phyloP scores from a whole-genome alignment of 441 rosid genomes.

The Erodium moschatum region DNA sequence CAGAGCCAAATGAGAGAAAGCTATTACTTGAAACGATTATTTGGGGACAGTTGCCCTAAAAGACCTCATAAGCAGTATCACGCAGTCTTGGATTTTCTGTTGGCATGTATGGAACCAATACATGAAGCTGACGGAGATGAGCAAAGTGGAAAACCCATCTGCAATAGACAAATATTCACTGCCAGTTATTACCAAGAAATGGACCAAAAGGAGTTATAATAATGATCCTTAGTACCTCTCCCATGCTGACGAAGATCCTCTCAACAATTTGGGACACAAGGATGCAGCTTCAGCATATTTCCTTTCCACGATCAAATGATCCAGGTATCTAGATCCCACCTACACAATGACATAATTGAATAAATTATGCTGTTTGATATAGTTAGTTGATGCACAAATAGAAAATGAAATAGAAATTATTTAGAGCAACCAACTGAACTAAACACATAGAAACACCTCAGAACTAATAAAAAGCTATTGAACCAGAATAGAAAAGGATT shows the following conservation, averaged over 20 bases:
- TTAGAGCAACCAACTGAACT: background rate
- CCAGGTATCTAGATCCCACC: slow-evolving; percentile 99
- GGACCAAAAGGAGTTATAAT: slow-evolving; percentile 17
- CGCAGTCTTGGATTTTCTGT: slow-evolving; percentile 83
- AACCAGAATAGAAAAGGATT: background rate
- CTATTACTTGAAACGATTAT: background rate
- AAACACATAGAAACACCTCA: background rate
- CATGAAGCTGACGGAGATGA: slow-evolving; percentile 94
- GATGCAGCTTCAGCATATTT: slow-evolving; percentile 97
- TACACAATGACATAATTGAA: slow-evolving; percentile 26
- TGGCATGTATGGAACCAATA: slow-evolving; percentile 91
- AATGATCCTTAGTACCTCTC: slow-evolving; percentile 56
- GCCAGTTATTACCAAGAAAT: slow-evolving; percentile 22
- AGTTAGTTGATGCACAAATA: background rate
- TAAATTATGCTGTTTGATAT: background rate
- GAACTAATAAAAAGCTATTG: background rate
- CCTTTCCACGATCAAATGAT: slow-evolving; percentile 96
- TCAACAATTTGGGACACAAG: slow-evolving; percentile 83
- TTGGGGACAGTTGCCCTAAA: slow-evolving; percentile 16
- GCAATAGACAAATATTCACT: slow-evolving; percentile 29
- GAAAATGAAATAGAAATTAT: background rate
- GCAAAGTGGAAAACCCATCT: slow-evolving; percentile 99
- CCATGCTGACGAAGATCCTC: slow-evolving; percentile 96
- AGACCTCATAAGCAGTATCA: slow-evolving; percentile 96
- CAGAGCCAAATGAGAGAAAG: slow-evolving; percentile 12